Evolutionary conservation across 2,329 filamentous ascomycete genomes (phyloP).

Genomic region (Fusarium torulosum): DNA sequence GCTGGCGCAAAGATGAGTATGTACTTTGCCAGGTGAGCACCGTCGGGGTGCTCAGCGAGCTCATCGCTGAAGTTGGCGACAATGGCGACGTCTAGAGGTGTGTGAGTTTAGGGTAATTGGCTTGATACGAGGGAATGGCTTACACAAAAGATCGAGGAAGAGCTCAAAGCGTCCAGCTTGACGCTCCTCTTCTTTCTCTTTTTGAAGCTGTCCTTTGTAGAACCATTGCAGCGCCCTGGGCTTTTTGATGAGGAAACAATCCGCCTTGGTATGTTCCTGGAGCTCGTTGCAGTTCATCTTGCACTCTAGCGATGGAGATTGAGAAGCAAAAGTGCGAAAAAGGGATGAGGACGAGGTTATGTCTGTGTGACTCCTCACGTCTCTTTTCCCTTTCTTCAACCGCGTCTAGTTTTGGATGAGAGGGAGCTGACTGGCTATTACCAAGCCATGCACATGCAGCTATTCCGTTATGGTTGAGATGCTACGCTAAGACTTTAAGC

Average conservation of each 20-base stretch:
- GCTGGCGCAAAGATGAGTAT: conserved; percentile 62
- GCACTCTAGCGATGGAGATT: neutral
- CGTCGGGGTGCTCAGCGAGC: conserved; percentile 60
- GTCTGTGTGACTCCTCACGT: conserved; percentile 6
- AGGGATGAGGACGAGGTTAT: conserved; percentile 8
- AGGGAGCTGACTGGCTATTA: conserved; percentile 43
- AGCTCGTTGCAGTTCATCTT: conserved; percentile 56
- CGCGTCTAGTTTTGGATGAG: conserved; percentile 17
- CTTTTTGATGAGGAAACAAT: conserved; percentile 54
- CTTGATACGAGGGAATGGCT: conserved; percentile 9
- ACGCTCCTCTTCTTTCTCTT: conserved; percentile 59
- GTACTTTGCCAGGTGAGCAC: conserved; percentile 60
- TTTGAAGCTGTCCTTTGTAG: conserved; percentile 56
- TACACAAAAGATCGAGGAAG: conserved; percentile 63
- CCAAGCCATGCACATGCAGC: conserved; percentile 35
- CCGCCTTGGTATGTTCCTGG: conserved; percentile 48
- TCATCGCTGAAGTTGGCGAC: conserved; percentile 64
- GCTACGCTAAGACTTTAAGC: neutral
- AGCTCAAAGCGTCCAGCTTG: conserved; percentile 62
- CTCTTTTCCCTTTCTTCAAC: conserved; percentile 17
- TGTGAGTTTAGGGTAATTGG: conserved; percentile 3
- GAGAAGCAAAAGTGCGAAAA: neutral
- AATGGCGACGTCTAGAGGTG: conserved; percentile 56
- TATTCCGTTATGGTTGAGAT: conserved; percentile 11
- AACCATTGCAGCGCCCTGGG: conserved; percentile 61